A percentile compares a stretch with the other conserved stretches of the same genome.
Evolutionary conservation across 139 green algal genomes (phyloP).

Genomic region (Picochlorum sp.): DNA sequence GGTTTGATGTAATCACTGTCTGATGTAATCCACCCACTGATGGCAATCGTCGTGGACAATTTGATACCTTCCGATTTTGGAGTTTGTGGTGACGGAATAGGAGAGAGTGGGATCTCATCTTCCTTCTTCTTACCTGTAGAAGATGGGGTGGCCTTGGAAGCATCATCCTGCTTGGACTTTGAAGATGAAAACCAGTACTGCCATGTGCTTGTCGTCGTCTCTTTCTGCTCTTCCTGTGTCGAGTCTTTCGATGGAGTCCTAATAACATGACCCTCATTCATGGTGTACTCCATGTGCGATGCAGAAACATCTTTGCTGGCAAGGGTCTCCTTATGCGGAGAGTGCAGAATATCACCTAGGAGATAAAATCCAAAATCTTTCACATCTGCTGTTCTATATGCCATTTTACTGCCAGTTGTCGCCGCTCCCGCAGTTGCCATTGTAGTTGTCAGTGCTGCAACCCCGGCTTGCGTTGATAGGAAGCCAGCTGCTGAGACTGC

Average conservation of each 20-base stretch:
- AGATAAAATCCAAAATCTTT: conserved; percentile 67
- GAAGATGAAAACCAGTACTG: not conserved
- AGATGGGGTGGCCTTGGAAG: not conserved
- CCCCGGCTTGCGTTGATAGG: conserved; percentile 39
- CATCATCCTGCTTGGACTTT: not conserved
- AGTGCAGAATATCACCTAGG: conserved; percentile 17
- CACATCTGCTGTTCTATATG: conserved; percentile 43
- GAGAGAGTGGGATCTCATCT: conserved; percentile 1
- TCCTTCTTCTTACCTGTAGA: conserved; percentile 3
- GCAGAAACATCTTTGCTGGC: not conserved
- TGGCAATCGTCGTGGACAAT: conserved; percentile 44
- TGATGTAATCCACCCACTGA: conserved; percentile 53
- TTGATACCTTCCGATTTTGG: conserved; percentile 21
- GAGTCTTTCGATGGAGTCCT: not conserved
- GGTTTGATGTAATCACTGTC: conserved; percentile 48
- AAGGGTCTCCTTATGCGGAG: not conserved
- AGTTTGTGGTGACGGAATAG: not conserved
- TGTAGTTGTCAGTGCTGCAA: conserved; percentile 42
- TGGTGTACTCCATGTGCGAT: too few relatives aligned
- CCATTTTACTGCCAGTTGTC: conserved; percentile 30
- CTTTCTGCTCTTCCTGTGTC: not conserved
- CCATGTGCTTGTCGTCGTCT: conserved; percentile 8
- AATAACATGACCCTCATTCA: too few relatives aligned
- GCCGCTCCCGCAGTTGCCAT: conserved; percentile 35
- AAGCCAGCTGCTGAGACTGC: conserved; percentile 41